Evolutionary conservation across 352 stramenopile species (phyloP), one percentile per base, ranked within the genome.

Genomic region (Plasmopara halstedii): DNA sequence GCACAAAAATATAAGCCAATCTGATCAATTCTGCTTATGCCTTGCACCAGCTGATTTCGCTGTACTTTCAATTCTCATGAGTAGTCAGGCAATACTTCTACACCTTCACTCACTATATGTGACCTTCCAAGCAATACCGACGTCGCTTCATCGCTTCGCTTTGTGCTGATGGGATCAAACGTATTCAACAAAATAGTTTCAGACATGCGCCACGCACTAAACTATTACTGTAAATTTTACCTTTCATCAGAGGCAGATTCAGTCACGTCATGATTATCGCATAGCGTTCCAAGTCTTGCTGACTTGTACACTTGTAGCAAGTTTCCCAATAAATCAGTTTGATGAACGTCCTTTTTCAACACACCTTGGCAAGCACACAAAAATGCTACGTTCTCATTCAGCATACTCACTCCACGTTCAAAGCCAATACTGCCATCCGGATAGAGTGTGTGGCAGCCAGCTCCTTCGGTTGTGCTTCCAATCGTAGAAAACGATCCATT

Each of bases 401-500:
- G 64, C 80, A 92, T 87, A 9, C 49, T 54, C 7, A 89, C 62
- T 29, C 70, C 80, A 29, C 75, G 75, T 9, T 83, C 67, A 61
- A 92, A 92, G 9, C 80, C 80, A 14, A 82, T 42, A 23, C 71
- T 89, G 3, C 80, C 80, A 31, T 92, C 80, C 0, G 80, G 80
- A n/a, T 92, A 92, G 18, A 92, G 53, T 14, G 77, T 92, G 45
- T 92, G 77, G 45, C 80, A 92, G 3, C 75, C 72, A 26, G 76
- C 76, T 21, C 80, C 80, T 53, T 89, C 78, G 18, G 56, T 83
- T 8, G 68, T 87, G 43, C 78, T 86, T 18, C 77, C 80, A 58
- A 92, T 92, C 6, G 80, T 92, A 9, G 80, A 92, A 53, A 88
- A 89, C 7, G 80, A 92, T n/a, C 80, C 75, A 46, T 89, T 89